These are phyloP conservation scores for Thelonectria discophora DNA, from an alignment of 2,329 filamentous ascomycete species.

Conservation along the genomic window DNA sequence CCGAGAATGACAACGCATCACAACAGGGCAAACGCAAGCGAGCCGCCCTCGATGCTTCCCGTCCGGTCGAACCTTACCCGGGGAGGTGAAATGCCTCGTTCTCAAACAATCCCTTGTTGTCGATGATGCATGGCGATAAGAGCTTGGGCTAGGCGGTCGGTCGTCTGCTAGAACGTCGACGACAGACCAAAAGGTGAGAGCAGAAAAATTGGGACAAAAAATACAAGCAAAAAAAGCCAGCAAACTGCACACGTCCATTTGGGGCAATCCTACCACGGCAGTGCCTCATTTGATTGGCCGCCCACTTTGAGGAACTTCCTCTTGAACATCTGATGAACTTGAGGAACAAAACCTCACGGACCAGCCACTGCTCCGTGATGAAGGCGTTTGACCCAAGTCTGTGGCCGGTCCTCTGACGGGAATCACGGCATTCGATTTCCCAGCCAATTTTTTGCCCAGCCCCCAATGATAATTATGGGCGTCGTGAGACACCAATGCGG, in stretches of 20 bases:
- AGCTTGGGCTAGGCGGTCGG: not conserved
- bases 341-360: conserved; percentile 9
- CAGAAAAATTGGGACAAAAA: no score
- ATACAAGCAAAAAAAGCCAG: no score
- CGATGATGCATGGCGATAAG: no score
- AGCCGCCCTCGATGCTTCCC: not conserved
- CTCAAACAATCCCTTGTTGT: conserved; percentile 14
- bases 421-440: not conserved
- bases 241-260: conserved; percentile 13
- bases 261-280: conserved; percentile 17
- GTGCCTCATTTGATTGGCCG: conserved; percentile 20
- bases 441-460: not conserved
- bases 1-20: not conserved
- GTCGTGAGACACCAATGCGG: not conserved
- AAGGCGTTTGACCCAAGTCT: no score
- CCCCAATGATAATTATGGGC: not conserved
- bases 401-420: no score
- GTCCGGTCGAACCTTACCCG: not conserved
- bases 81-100: not conserved
- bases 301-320: not conserved
- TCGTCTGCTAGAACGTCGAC: not conserved
- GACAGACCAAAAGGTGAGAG: not conserved
- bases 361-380: conserved; percentile 13
- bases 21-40: not conserved
- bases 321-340: not conserved